phyloP scores from a whole-genome alignment of 2,329 filamentous ascomycete species.

The Diaporthe longicolla region DNA sequence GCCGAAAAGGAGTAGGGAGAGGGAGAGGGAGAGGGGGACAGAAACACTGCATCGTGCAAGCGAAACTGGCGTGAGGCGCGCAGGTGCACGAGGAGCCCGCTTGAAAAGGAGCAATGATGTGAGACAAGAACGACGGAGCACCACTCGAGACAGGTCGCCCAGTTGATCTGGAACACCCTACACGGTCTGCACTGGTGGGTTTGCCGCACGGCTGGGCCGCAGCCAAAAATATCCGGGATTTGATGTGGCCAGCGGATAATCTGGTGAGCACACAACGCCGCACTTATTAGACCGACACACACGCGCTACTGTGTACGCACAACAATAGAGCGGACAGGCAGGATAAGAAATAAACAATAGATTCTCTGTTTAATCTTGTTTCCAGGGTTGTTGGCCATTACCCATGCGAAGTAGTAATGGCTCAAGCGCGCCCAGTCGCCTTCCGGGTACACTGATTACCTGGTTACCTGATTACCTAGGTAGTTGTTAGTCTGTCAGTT shows the following conservation, averaged over 20 bases:
- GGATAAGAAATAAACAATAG: conserved; percentile 16
- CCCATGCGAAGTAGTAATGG: not conserved
- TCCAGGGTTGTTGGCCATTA: not conserved
- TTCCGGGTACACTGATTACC: not conserved
- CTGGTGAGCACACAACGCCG: conserved; percentile 11
- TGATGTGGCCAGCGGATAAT: conserved; percentile 4
- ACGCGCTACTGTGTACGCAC: too few species aligned
- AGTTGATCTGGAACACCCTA: conserved; percentile 8
- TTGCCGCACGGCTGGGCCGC: not conserved
- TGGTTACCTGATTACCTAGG: not conserved
- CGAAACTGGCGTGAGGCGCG: conserved; percentile 9
- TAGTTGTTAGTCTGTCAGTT: conserved; percentile 17
- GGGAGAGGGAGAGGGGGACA: too few species aligned
- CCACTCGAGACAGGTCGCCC: not conserved
- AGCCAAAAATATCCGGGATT: conserved; percentile 21
- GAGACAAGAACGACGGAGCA: not conserved
- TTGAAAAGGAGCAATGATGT: conserved; percentile 10
- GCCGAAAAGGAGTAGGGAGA: not conserved
- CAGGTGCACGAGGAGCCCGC: not conserved
- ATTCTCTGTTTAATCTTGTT: not conserved
- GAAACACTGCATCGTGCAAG: not conserved
- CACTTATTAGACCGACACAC: conserved; percentile 13
- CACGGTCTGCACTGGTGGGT: conserved; percentile 4
- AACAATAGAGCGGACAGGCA: not conserved
- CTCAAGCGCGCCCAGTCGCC: conserved; percentile 2